Percentiles rank a stretch among this genome's conserved stretches.
These are phyloP conservation scores for Leucocoprinus birnbaumii DNA, from an alignment of 768 basidiomycete genomes.

Conservation along the genomic window DNA sequence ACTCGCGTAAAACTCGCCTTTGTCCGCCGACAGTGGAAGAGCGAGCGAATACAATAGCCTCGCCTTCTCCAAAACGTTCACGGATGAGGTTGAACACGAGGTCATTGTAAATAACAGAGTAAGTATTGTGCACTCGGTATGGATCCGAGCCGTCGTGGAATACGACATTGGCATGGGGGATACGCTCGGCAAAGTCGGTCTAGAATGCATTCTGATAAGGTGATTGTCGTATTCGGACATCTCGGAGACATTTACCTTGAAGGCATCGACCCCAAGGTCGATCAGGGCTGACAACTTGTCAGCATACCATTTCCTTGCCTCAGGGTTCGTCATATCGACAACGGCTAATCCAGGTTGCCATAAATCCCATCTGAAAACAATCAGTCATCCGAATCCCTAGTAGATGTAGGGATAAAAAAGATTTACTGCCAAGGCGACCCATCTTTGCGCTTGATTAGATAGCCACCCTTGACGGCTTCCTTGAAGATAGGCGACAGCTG, in stretches of 20 bases:
- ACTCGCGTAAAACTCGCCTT: slow-evolving; percentile 31
- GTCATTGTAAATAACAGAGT: slow-evolving; percentile 67
- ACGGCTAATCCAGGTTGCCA: slow-evolving; percentile 45
- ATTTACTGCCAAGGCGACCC: slow-evolving; percentile 68
- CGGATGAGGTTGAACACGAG: slow-evolving; percentile 63
- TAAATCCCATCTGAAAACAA: slow-evolving; percentile 21
- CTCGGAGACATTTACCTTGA: slow-evolving; percentile 46
- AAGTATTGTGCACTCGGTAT: slow-evolving; percentile 69
- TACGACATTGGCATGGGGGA: slow-evolving; percentile 60
- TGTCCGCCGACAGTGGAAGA: slow-evolving; percentile 71
- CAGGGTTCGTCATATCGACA: slow-evolving; percentile 59
- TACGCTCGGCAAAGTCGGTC: slow-evolving; percentile 80
- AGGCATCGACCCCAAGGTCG: slow-evolving; percentile 52
- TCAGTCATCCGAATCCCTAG: not conserved
- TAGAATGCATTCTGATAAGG: slow-evolving; percentile 17
- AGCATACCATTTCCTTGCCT: slow-evolving; percentile 53
- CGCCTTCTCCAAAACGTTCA: slow-evolving; percentile 55
- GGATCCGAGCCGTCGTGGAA: slow-evolving; percentile 71
- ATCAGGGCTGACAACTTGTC: slow-evolving; percentile 47
- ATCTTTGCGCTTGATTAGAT: slow-evolving; percentile 66
- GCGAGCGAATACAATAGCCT: slow-evolving; percentile 70
- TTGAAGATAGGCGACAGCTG: slow-evolving; percentile 67
- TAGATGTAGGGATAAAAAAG: slow-evolving; percentile 13
- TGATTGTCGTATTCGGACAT: not conserved
- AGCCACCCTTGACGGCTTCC: slow-evolving; percentile 64